Base-by-base conservation (phyloP, 108 stramenopile genomes). In the Pseudonitzschia multiseries region DNA sequence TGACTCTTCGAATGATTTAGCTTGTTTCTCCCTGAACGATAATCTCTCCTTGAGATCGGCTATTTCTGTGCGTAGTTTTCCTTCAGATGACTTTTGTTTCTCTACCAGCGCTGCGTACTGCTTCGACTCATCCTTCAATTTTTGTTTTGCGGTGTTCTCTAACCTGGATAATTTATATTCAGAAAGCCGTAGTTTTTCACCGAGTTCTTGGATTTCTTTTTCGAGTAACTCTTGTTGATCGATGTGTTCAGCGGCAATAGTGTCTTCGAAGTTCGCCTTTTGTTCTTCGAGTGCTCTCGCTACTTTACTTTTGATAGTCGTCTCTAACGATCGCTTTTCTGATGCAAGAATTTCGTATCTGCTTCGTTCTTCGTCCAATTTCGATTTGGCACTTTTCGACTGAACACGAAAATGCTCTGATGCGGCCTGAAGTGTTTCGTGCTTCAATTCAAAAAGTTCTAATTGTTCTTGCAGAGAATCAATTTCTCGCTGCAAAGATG, bases 391-490 rank as follows among this genome's bases (percentile, higher is more conserved):
- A 20, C 22, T 42, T 60, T 71, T 77, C 18, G 70, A 43, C 29
- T 77, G 70, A 21, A 59, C 31, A 28, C 70, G 43, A 36, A 77
- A 77, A 29, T 66, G 70, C 44, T 77, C 76, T 0, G 76, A 63
- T 22, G 76, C 76, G 15, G 76, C 76, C 33, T 77, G 69, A 21
- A 77, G 29, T 9, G 76, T 77, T 33, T 77, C 76, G 53, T 71
- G 69, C 8, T 57, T 65, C 31, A 69, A 62, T 70, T 77, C 76
- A 18, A 71, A 52, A n/a, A 51, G 21, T 5, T 70, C 76, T 18
- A 77, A 18, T 48, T 66, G 52, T 24, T 65, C 64, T 71, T 71
- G 54, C 18, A 77, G 42, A 32, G 33, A 32, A 21, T 71, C 70
- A 29, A 77, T 66, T 21, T 70, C 65, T 20, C 50, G 64, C 8